A percentile compares a stretch with the other conserved stretches of the same genome.
These are phyloP conservation scores for Xylariaceae sp. DNA, from an alignment of 2,329 filamentous ascomycete species.

Conservation along the genomic window DNA sequence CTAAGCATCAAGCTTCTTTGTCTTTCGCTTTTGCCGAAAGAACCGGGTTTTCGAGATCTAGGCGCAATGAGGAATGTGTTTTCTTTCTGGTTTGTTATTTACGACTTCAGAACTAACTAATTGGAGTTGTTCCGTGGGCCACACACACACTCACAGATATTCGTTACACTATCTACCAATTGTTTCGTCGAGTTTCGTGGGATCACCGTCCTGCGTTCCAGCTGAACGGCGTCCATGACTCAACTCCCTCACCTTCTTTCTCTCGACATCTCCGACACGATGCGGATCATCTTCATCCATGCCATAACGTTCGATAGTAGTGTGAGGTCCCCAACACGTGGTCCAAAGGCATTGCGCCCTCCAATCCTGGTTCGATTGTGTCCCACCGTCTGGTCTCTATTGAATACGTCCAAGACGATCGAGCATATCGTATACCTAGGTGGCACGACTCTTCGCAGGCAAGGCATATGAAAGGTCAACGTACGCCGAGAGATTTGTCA, in stretches of 20 bases:
- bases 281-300: no score
- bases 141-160: background rate
- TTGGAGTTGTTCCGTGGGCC: background rate
- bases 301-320: background rate
- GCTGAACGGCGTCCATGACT: background rate
- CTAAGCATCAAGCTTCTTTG: background rate
- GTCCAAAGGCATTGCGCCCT: background rate
- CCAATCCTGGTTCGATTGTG: background rate
- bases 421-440: background rate
- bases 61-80: no score
- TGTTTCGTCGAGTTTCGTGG: background rate
- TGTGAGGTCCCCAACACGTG: conserved; percentile 7
- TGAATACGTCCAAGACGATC: background rate
- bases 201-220: background rate
- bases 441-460: background rate
- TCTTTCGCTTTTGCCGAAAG: background rate
- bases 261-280: no score
- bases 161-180: background rate
- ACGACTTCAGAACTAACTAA: no score
- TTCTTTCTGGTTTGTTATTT: no score
- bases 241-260: background rate
- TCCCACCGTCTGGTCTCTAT: background rate
- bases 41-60: background rate
- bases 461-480: conserved; percentile 2
- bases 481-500: conserved; percentile 1